Evolutionary conservation across 2,329 filamentous ascomycete species (phyloP).

Genomic region (Pseudocercospora fijiensis): DNA sequence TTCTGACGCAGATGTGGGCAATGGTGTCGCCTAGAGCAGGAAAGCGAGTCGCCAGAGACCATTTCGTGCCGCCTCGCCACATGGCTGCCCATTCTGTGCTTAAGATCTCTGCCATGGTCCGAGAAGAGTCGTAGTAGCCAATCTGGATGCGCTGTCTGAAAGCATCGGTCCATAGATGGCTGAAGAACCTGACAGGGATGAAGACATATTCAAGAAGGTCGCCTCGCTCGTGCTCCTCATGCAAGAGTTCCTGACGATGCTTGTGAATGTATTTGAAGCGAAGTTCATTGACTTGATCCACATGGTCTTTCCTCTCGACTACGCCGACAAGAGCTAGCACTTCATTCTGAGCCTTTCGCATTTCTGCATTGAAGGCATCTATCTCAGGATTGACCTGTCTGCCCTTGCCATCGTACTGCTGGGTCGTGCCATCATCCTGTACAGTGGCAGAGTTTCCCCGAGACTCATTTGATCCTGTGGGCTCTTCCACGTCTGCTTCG

Average conservation of each 20-base stretch:
- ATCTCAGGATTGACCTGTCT: conserved; percentile 46
- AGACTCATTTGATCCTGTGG: neutral
- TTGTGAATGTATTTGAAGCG: conserved; percentile 15
- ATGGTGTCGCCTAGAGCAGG: conserved; percentile 24
- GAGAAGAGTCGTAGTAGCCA: conserved; percentile 27
- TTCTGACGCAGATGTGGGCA: conserved; percentile 18
- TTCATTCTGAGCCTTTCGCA: conserved; percentile 50
- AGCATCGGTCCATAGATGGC: conserved; percentile 26
- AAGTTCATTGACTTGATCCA: conserved; percentile 15
- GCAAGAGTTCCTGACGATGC: conserved; percentile 21
- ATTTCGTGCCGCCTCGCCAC: conserved; percentile 13
- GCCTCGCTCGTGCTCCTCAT: conserved; percentile 29
- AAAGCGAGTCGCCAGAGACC: conserved; percentile 17
- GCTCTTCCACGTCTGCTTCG: conserved; percentile 41
- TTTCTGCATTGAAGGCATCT: conserved; percentile 41
- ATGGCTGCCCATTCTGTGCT: conserved; percentile 18
- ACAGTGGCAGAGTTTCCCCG: neutral
- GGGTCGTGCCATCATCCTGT: conserved; percentile 29
- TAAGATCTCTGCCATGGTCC: conserved; percentile 25
- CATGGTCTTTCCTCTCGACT: conserved; percentile 41
- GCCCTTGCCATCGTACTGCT: conserved; percentile 48
- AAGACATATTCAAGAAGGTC: conserved; percentile 25
- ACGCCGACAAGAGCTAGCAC: conserved; percentile 50
- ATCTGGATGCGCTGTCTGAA: conserved; percentile 28
- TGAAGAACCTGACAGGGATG: conserved; percentile 18